phyloP scores from a whole-genome alignment of 176 grass and related monocot species.

The bread wheat (Triticum aestivum) region IWGSC_CS_RefSeq_v2.1 NC_057801.1:212054256-212054755 shows the following conservation, averaged over 20 bases:
- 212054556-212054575: neutral
- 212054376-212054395: neutral
- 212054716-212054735: neutral
- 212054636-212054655: neutral
- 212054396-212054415: neutral
- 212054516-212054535: neutral
- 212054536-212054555: neutral
- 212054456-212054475: neutral
- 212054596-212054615: neutral
- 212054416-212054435: conserved; percentile 14
- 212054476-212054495: neutral
- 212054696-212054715: neutral
- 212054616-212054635: neutral
- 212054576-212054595: neutral
- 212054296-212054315: neutral
- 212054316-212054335: neutral
- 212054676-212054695: neutral
- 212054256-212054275: neutral
- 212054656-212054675: neutral
- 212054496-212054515: neutral
- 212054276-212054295: neutral
- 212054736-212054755: neutral
- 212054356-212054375: neutral
- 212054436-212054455: neutral
- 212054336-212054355: neutral